phyloP scores from a whole-genome alignment of 768 basidiomycete genomes.

The Boletus tomentosulus region DNA sequence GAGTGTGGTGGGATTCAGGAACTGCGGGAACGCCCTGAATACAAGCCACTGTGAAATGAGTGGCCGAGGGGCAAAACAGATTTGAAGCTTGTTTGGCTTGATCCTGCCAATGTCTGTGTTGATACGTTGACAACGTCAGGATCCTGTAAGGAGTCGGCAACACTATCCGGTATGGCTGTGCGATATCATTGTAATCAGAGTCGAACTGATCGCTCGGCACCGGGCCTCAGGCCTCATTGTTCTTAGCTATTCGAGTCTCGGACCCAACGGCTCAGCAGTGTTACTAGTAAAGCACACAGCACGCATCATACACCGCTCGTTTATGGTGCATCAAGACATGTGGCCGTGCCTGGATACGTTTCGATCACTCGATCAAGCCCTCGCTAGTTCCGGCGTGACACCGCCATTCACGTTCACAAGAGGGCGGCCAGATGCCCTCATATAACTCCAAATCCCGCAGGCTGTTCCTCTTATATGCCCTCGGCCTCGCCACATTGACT shows the following conservation, averaged over 20 bases:
- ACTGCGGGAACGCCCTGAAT: too few relatives aligned
- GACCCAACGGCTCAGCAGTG: neutral
- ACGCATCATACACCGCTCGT: neutral
- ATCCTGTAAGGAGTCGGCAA: too few relatives aligned
- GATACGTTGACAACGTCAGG: neutral
- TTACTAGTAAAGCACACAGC: neutral
- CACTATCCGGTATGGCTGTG: too few relatives aligned
- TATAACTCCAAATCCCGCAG: neutral
- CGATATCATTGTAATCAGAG: too few relatives aligned
- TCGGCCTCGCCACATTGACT: neutral
- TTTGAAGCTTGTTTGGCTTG: neutral
- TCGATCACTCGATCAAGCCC: conserved; percentile 11
- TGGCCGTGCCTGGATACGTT: conserved; percentile 7
- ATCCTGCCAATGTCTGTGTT: neutral
- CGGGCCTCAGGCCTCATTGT: too few relatives aligned
- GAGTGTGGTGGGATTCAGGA: too few relatives aligned
- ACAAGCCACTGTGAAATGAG: too few relatives aligned
- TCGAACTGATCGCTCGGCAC: too few relatives aligned
- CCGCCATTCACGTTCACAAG: conserved; percentile 4
- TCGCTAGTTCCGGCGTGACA: conserved; percentile 16
- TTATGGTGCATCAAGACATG: neutral
- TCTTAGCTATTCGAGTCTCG: neutral
- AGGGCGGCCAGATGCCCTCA: neutral
- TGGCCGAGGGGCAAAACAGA: neutral
- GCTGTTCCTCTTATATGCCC: conserved; percentile 23